These are phyloP conservation scores for Lachancea waltii DNA, from an alignment of 805 yeast genomes.

Conservation along the genomic window DNA sequence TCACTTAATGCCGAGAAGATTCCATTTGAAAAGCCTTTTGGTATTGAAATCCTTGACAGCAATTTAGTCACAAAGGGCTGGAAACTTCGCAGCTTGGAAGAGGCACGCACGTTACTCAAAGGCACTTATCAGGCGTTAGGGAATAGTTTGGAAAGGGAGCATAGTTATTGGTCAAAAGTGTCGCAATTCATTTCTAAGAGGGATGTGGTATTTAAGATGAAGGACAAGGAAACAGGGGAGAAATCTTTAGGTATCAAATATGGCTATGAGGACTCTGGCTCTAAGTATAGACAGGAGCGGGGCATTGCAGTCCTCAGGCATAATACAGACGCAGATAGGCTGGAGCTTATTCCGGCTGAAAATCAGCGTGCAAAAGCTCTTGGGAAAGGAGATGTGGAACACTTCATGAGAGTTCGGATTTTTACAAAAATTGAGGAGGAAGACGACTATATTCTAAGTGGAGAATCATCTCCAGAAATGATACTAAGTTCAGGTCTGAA, in stretches of 20 bases:
- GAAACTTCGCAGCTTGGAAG: slow-evolving; percentile 67
- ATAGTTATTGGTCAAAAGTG: slow-evolving; percentile 47
- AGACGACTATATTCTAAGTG: slow-evolving; percentile 47
- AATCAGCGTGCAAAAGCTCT: slow-evolving; percentile 26
- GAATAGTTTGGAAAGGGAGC: slow-evolving; percentile 53
- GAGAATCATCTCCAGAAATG: slow-evolving; percentile 40
- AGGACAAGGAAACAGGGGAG: slow-evolving; percentile 48
- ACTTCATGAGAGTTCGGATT: slow-evolving; percentile 54
- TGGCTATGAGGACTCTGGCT: slow-evolving; percentile 90
- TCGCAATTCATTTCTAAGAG: slow-evolving; percentile 23
- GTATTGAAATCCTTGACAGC: slow-evolving; percentile 22
- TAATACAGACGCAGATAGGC: slow-evolving; percentile 32
- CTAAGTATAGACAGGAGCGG: slow-evolving; percentile 55
- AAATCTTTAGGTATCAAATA: slow-evolving; percentile 70
- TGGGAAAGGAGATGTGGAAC: slow-evolving; percentile 22
- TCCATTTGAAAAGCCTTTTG: slow-evolving; percentile 15
- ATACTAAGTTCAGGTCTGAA: slow-evolving; percentile 13
- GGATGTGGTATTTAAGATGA: slow-evolving; percentile 51
- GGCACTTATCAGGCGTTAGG: slow-evolving; percentile 46
- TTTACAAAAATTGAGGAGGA: slow-evolving; percentile 47
- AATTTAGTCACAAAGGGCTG: slow-evolving; percentile 51
- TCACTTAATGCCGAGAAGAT: slow-evolving; percentile 50
- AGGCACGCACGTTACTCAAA: slow-evolving; percentile 46
- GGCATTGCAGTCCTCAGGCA: slow-evolving; percentile 71
- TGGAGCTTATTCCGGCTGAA: slow-evolving; percentile 37